Base-by-base conservation (phyloP, 2,329 filamentous ascomycete species). In the Lecanosticta acicola region DNA sequence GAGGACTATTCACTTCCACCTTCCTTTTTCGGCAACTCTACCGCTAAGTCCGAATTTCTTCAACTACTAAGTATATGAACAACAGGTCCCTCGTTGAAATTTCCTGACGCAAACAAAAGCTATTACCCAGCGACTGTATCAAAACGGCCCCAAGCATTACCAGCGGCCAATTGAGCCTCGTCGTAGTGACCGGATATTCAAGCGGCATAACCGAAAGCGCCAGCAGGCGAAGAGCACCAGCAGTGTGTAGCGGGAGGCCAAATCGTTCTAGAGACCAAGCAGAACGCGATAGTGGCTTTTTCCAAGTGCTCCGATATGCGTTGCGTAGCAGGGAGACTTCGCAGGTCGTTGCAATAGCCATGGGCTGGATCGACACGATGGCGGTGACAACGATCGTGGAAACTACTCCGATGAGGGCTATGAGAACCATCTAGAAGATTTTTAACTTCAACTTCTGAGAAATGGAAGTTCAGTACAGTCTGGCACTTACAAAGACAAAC, bases 81-180 rank as follows among this genome's bases (percentile, higher is more conserved):
- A n/a, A 56, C 59, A 45, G 57, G 57, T 3, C 53, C 50, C 9
- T 53, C 50, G 45, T 68, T 68, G 24, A 29, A n/a, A 33, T 54
- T 48, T 32, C 60, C 56, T 29, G 60, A 55, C 7, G 57, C 63
- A 43, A 54, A n/a, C 62, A 49, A 41, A 66, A 55, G 53, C 71
- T 73, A 40, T 56, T 57, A 10, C 49, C 26, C 40, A 48, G 26
- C 34, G 42, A 43, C 5, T 58, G 19, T 8, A 56, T 16, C 24
- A 58, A 46, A 13, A 56, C 47, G 8, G 53, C 54, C 3, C 45
- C 54, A 40, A 73, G 72, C 41, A 76, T 69, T 11, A 72, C 63
- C 10, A 66, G 59, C 32, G 68, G 70, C 72, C 72, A 78, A 55
- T 78, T 78, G 65, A 77, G 73, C 0, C 60, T 66, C 19, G 57